Base-by-base conservation (phyloP, 768 basidiomycete species). In the Naganishia antarctica region DNA sequence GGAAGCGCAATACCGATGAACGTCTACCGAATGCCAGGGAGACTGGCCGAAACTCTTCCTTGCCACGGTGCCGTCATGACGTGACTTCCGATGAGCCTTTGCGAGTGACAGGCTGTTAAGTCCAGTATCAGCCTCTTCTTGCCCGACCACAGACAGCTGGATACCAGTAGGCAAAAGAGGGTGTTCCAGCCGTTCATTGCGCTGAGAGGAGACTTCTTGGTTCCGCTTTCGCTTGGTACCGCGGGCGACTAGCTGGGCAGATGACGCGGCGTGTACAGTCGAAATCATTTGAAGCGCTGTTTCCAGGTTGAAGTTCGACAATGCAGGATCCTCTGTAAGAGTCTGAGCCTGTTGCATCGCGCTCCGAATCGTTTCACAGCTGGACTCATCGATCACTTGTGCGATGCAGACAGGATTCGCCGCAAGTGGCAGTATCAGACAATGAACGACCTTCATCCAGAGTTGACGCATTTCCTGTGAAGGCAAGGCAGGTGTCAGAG, bases 211-310 rank as follows among this genome's bases (percentile, higher is more conserved):
- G 34, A 23, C 23, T 13, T 57, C 53, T 25, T 57, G 53, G 15
- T 57, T 37, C 26, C 53, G 32, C 53, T 57, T 57, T 31, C 53
- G 32, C 23, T 57, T 57, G 5, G 34, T 57, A 9, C 53, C 53
- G 12, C 53, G 53, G 23, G n/a, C 37, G 25, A 34, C 23, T 25
- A 40, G 53, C 9, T 9, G n/a, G 13, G 34, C 26, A 40, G 18
- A 0, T 6, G 12, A 9, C 13, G 31, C 18, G 23, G 2, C 12
- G 21, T 9, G 21, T 32, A 21, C 23, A 7, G 47, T 25, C 9
- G 28, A 23, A 34, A 57, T 57, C 4, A 13, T 7, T 6, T 26
- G 21, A 13, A 41, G 11, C 12, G 53, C 53, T 1, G 11, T 40
- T 6, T 32, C n/a, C 11, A 57, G 12, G 13, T 57, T 23, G 53